Percentiles rank a stretch among this genome's conserved stretches.
Evolutionary conservation across 306 rosid species (phyloP).

Genomic region (Malus sylvestris): DNA sequence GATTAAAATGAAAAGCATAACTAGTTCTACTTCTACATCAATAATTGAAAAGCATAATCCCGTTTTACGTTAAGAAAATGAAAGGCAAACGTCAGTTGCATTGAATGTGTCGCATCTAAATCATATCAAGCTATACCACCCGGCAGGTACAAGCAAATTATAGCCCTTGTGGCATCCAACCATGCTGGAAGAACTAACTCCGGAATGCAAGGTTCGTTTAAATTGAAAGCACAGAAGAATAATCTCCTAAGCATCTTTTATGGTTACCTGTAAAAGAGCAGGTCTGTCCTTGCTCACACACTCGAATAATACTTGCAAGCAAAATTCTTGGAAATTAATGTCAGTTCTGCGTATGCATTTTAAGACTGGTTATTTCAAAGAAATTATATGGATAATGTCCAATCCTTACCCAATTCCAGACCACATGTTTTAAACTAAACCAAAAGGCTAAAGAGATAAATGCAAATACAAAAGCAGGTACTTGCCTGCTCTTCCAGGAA

Average conservation of each 20-base stretch:
- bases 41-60: background rate
- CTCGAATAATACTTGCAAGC: conserved; percentile 97
- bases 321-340: conserved; percentile 90
- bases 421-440: background rate
- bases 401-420: background rate
- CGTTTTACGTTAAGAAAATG: background rate
- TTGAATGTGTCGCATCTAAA: no score
- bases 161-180: background rate
- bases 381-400: background rate
- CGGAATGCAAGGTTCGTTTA: background rate
- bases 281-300: conserved; percentile 98
- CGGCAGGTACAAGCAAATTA: background rate
- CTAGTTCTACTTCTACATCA: no score
- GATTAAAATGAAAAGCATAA: background rate
- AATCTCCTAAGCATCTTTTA: background rate
- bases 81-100: background rate
- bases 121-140: no score
- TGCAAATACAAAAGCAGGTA: background rate
- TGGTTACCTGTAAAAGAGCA: conserved; percentile 81
- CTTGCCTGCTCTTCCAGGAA: conserved; percentile 73
- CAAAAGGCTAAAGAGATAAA: background rate
- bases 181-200: background rate
- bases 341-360: conserved; percentile 55
- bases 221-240: conserved; percentile 12
- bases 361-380: conserved; percentile 5